Conservation (phyloP, 345 rosid genomes). For the Boechera stricta region DNA sequence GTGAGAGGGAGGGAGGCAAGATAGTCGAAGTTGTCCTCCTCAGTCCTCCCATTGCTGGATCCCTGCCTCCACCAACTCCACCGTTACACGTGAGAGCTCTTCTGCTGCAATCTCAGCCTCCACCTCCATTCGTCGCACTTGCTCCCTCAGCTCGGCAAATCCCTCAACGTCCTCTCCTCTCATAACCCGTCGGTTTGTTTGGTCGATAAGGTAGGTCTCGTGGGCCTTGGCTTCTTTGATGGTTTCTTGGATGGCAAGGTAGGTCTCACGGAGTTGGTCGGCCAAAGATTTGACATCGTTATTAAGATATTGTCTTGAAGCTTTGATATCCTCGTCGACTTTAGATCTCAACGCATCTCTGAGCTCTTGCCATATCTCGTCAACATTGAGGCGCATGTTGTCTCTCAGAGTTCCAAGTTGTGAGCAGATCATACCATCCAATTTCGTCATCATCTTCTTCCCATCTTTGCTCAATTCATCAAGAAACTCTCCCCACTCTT, state of each 20-base stretch:
- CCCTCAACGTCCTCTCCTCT: constrained; percentile 33
- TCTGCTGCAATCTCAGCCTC: constrained; percentile 27
- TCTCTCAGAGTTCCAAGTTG: constrained; percentile 24
- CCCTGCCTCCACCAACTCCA: constrained; percentile 31
- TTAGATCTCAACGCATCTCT: constrained; percentile 7
- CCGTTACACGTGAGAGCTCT: constrained; percentile 12
- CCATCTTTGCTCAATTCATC: constrained; percentile 24
- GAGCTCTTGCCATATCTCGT: constrained; percentile 7
- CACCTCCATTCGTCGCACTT: constrained; percentile 16
- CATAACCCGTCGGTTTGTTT: constrained; percentile 25
- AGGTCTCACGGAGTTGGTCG: constrained; percentile 14
- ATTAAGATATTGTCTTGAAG: not conserved
- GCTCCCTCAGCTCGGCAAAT: constrained; percentile 37
- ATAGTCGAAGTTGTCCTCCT: constrained; percentile 40
- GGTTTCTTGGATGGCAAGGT: constrained; percentile 28
- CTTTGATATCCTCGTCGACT: not conserved
- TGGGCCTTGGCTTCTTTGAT: constrained; percentile 17
- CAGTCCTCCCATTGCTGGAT: constrained; percentile 42
- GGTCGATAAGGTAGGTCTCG: not conserved
- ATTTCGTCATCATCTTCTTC: constrained; percentile 14
- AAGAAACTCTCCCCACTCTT: constrained; percentile 20
- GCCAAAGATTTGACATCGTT: constrained; percentile 6
- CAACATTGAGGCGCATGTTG: constrained; percentile 7
- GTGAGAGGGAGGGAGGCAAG: constrained; percentile 33
- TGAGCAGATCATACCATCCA: constrained; percentile 23